Evolutionary conservation across 2,329 filamentous ascomycete genomes (phyloP).

Genomic region (Colletotrichum higginsianum): DNA sequence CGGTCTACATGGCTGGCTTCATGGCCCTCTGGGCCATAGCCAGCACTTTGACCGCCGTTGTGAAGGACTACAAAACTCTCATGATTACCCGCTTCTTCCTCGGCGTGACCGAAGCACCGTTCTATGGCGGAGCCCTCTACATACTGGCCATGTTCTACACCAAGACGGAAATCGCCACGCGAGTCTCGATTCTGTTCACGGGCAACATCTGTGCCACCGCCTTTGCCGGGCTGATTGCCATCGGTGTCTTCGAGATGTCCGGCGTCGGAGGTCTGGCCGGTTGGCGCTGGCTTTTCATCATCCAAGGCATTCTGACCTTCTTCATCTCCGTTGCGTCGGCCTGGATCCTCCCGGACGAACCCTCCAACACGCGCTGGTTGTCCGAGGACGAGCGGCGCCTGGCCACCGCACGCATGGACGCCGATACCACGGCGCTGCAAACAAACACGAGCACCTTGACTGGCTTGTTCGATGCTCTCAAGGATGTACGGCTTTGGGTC

Average conservation of each 20-base stretch:
- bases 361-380: conserved; percentile 55
- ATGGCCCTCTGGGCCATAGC: conserved; percentile 60
- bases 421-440: conserved; percentile 37
- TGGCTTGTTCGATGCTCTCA: conserved; percentile 58
- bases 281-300: conserved; percentile 54
- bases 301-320: conserved; percentile 50
- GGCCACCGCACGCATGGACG: conserved; percentile 56
- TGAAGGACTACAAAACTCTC: conserved; percentile 58
- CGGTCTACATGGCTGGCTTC: conserved; percentile 61
- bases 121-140: conserved; percentile 53
- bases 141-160: conserved; percentile 70
- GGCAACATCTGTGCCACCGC: conserved; percentile 54
- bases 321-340: conserved; percentile 49
- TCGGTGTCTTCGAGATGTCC: conserved; percentile 55
- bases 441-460: conserved; percentile 50
- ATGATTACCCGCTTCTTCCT: conserved; percentile 57
- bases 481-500: conserved; percentile 61
- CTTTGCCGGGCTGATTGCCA: conserved; percentile 61
- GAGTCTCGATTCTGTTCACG: conserved; percentile 62
- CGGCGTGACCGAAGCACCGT: conserved; percentile 57
- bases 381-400: conserved; percentile 55
- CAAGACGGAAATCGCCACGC: conserved; percentile 59
- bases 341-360: conserved; percentile 55
- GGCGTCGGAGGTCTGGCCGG: conserved; percentile 46
- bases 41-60: conserved; percentile 57